phyloP scores from a whole-genome alignment of 2,329 filamentous ascomycete genomes.

The Aspergillus nomiae region DNA sequence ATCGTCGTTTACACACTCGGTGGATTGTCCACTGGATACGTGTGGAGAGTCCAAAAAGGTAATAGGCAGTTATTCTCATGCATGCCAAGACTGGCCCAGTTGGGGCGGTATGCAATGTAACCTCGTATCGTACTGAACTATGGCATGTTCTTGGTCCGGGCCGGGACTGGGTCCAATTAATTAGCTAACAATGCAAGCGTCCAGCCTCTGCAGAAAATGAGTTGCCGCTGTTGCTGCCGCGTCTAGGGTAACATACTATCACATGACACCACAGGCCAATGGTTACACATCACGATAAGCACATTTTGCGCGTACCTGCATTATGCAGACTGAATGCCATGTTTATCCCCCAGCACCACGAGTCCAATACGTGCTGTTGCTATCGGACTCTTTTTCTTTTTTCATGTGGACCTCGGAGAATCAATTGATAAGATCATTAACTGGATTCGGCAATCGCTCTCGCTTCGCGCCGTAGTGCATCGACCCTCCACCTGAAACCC shows the following conservation, averaged over 20 bases:
- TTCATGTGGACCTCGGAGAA: background rate
- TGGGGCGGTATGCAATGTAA: background rate
- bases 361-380: no score
- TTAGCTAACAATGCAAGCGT: background rate
- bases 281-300: background rate
- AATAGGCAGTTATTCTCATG: background rate
- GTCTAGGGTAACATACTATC: background rate
- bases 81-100: background rate
- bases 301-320: background rate
- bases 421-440: background rate
- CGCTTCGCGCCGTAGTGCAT: background rate
- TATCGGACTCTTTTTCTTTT: background rate
- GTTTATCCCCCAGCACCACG: no score
- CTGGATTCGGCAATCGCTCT: background rate
- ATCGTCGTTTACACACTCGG: background rate
- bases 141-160: background rate
- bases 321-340: background rate
- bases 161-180: background rate
- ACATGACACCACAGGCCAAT: background rate
- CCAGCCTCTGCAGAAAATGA: background rate
- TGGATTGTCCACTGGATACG: background rate
- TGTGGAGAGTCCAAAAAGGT: background rate
- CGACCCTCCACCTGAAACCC: background rate
- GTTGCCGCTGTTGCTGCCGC: background rate
- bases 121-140: background rate